Conservation (phyloP, 345 rosid species). For the Durio zibethinus region DNA sequence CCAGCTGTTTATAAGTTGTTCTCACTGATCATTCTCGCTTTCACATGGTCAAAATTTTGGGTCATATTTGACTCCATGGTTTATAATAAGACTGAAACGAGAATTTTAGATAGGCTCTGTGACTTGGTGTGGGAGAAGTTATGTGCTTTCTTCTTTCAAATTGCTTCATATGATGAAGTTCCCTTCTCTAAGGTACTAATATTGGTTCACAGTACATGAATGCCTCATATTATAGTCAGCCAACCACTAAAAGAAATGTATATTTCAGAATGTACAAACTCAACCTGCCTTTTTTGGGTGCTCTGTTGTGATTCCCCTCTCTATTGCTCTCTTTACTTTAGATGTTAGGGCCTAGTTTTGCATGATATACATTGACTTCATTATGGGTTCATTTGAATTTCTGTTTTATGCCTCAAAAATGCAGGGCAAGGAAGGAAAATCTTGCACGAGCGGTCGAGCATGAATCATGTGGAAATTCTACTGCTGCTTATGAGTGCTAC, state of each 20-base stretch:
- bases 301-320: neutral
- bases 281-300: neutral
- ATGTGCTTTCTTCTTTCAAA: neutral
- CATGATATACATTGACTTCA: neutral
- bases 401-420: neutral
- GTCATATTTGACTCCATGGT: neutral
- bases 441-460: constrained; percentile 81
- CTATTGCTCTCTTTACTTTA: neutral
- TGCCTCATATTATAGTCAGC: neutral
- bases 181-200: neutral
- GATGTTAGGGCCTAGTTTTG: neutral
- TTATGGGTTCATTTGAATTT: neutral
- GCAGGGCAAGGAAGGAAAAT: constrained; percentile 82
- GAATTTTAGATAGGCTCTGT: neutral
- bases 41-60: neutral
- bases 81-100: neutral
- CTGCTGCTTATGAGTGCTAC: constrained; percentile 87
- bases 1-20: neutral
- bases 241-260: neutral
- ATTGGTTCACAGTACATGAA: neutral
- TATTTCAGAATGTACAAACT: neutral
- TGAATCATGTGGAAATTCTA: constrained; percentile 71
- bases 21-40: neutral
- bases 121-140: neutral
- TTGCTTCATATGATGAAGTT: neutral